These are phyloP conservation scores for Nannizzia gypsea DNA, from an alignment of 2,329 filamentous ascomycete genomes.

Conservation along the genomic window DNA sequence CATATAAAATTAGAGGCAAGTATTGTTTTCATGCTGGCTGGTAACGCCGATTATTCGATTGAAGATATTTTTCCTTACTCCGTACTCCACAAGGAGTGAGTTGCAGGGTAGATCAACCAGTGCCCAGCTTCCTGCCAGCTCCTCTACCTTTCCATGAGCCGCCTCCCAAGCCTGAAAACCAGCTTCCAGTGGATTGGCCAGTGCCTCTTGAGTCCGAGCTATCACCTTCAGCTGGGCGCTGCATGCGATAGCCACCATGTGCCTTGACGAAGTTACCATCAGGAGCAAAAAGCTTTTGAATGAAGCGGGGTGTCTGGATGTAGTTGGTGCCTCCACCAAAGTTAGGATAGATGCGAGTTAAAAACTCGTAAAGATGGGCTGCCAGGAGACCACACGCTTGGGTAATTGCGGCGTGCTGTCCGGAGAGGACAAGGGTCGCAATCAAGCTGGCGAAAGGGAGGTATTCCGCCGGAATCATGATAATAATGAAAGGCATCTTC, in stretches of 20 bases:
- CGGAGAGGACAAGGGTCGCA: conserved; percentile 58
- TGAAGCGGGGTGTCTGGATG: conserved; percentile 59
- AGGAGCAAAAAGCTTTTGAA: conserved; percentile 52
- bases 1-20: too few species aligned
- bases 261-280: conserved; percentile 16
- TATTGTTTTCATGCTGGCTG: too few species aligned
- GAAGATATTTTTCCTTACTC: too few species aligned
- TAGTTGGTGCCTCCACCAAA: conserved; percentile 74
- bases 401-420: conserved; percentile 45
- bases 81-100: too few species aligned
- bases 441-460: conserved; percentile 70
- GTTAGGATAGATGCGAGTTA: conserved; percentile 75
- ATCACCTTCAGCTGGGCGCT: conserved; percentile 49
- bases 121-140: conserved; percentile 31
- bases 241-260: conserved; percentile 40
- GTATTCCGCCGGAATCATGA: conserved; percentile 71
- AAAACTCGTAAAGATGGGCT: conserved; percentile 81
- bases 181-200: conserved; percentile 13
- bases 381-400: conserved; percentile 71
- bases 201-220: not conserved
- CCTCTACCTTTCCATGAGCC: conserved; percentile 30
- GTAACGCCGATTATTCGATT: too few species aligned
- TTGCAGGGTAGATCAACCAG: conserved; percentile 16
- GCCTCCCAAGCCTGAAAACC: conserved; percentile 24
- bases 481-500: conserved; percentile 66